These are phyloP conservation scores for Saccharomyces hybrid DNA, from an alignment of 1,139 yeast species.

Conservation along the genomic window DNA sequence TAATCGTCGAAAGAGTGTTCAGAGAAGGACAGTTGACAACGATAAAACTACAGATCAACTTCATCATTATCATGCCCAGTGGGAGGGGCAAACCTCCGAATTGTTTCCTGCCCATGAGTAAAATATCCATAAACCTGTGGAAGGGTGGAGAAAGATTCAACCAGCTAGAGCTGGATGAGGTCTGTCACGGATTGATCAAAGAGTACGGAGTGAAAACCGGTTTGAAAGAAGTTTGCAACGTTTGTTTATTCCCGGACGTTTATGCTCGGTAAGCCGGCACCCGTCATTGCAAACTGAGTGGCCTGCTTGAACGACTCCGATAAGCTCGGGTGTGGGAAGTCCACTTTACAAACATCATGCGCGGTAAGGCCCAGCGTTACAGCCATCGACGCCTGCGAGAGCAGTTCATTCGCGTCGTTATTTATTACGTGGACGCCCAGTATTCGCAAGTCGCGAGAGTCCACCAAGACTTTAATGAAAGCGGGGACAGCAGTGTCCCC, in stretches of 20 bases:
- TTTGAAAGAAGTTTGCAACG: conserved; percentile 3
- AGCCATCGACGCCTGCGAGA: neutral
- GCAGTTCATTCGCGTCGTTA: neutral
- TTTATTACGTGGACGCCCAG: neutral
- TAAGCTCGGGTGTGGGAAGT: neutral
- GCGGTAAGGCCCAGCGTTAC: neutral
- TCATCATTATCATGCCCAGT: neutral
- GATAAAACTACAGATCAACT: conserved; percentile 1
- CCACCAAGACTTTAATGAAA: neutral
- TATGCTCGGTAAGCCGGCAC: neutral
- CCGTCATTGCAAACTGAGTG: neutral
- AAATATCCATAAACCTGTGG: neutral
- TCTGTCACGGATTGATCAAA: neutral
- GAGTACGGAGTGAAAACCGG: conserved; percentile 4
- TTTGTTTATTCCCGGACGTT: conserved; percentile 5
- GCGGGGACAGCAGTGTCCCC: neutral
- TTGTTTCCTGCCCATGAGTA: neutral
- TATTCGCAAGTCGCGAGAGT: neutral
- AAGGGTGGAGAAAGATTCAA: neutral
- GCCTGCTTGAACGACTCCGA: neutral
- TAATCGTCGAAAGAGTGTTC: neutral
- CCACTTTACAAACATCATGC: neutral
- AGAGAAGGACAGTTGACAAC: neutral
- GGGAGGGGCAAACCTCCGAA: neutral
- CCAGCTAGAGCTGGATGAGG: neutral